These are phyloP conservation scores for Nothophytophthora sp. DNA, from an alignment of 352 stramenopile genomes.

Conservation along the genomic window DNA sequence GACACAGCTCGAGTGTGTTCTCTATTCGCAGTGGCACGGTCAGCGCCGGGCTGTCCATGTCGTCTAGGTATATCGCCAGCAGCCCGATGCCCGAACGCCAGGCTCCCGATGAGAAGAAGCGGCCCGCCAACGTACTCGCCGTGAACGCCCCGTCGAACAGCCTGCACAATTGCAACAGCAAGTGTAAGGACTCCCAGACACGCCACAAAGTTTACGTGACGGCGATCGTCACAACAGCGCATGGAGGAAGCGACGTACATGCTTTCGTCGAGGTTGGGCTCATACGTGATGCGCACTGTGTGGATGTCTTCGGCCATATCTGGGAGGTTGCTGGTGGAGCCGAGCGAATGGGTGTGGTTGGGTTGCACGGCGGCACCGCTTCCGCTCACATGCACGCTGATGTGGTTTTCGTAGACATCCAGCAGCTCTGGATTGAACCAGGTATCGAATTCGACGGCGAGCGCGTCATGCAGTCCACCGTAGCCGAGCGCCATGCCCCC, in stretches of 20 bases:
- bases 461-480: slow-evolving; percentile 76
- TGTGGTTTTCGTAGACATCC: slow-evolving; percentile 93
- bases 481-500: slow-evolving; percentile 87
- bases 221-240: background rate
- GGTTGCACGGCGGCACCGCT: slow-evolving; percentile 36
- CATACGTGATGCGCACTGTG: slow-evolving; percentile 74
- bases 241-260: slow-evolving; percentile 29
- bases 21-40: slow-evolving; percentile 88
- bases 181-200: no score
- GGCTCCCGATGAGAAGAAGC: slow-evolving; percentile 69
- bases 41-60: slow-evolving; percentile 78
- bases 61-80: slow-evolving; percentile 89
- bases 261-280: slow-evolving; percentile 63
- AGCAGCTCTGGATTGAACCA: slow-evolving; percentile 89
- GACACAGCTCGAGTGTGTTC: slow-evolving; percentile 73
- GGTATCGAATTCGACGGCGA: slow-evolving; percentile 94
- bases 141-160: slow-evolving; percentile 63
- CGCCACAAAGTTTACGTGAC: slow-evolving; percentile 4
- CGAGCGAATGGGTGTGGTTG: slow-evolving; percentile 80
- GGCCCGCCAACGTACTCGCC: slow-evolving; percentile 49
- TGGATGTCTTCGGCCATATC: slow-evolving; percentile 83
- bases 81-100: slow-evolving; percentile 68
- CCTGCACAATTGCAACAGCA: slow-evolving; percentile 20
- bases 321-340: slow-evolving; percentile 61
- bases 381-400: slow-evolving; percentile 81